These are phyloP conservation scores for Aspergillus campestris DNA, from an alignment of 495 filamentous ascomycete species.

Conservation along the genomic window DNA sequence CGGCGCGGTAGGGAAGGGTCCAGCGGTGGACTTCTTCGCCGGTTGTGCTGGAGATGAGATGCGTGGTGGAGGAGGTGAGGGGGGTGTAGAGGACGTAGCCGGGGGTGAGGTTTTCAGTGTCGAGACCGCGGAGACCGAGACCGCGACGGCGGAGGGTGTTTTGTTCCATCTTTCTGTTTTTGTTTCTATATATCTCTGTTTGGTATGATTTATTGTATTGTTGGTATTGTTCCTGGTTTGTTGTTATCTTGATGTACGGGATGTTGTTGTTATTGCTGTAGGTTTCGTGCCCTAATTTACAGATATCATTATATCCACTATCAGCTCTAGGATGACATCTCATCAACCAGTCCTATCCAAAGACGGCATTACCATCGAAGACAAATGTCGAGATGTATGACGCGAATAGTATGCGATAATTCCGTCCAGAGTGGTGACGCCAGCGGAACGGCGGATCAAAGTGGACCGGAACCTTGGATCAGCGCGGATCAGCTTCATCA, in stretches of 20 bases:
- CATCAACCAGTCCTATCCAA: too few species aligned
- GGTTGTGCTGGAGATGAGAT: conserved; percentile 28
- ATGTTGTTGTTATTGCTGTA: too few species aligned
- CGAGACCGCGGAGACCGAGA: conserved; percentile 34
- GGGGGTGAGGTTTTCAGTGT: conserved; percentile 25
- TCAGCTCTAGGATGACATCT: too few species aligned
- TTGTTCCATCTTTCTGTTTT: conserved; percentile 26
- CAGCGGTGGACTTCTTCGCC: conserved; percentile 37
- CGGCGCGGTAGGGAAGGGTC: conserved; percentile 32
- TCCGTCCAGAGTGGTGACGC: conserved; percentile 8
- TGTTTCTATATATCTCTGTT: too few species aligned
- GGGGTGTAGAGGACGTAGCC: conserved; percentile 38
- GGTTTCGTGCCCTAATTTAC: too few species aligned
- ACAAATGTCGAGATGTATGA: too few species aligned
- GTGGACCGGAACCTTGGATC: conserved; percentile 5
- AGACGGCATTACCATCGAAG: too few species aligned
- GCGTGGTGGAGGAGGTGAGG: conserved; percentile 31
- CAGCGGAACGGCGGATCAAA: not conserved
- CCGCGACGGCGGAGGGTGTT: conserved; percentile 35
- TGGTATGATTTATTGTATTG: too few species aligned
- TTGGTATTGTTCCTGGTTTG: too few species aligned
- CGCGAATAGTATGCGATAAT: too few species aligned
- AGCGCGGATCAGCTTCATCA: not conserved
- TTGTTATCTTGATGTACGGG: too few species aligned
- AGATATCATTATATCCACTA: too few species aligned